Percentiles rank a stretch among this genome's conserved stretches.
phyloP scores from a whole-genome alignment of 73 alveolate species.

The Durusdinium trenchii region DNA sequence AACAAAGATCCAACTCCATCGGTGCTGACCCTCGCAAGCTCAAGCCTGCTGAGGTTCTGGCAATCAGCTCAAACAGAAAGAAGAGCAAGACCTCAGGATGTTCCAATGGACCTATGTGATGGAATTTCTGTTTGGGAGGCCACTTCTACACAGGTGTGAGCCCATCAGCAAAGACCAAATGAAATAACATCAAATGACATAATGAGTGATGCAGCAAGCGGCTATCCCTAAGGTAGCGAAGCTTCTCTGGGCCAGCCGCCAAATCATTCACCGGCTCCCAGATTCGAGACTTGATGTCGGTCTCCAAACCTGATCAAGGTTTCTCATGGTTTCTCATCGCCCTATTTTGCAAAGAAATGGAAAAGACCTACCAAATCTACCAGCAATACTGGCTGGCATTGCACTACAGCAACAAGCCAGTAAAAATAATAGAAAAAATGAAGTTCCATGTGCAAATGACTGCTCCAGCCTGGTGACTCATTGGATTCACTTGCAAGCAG shows the following conservation, averaged over 20 bases:
- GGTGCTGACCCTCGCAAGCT: background rate
- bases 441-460: background rate
- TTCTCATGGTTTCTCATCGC: no score
- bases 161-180: no score
- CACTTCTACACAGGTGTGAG: no score
- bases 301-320: constrained; percentile 76
- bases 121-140: no score
- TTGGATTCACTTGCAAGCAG: background rate
- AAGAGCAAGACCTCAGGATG: constrained; percentile 75
- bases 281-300: constrained; percentile 77
- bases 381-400: no score
- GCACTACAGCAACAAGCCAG: no score
- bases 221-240: no score
- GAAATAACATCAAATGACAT: background rate
- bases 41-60: background rate
- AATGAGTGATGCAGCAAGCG: background rate
- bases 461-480: background rate
- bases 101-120: background rate
- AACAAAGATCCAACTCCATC: background rate
- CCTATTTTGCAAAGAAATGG: no score
- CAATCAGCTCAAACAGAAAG: constrained; percentile 70
- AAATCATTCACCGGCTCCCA: constrained; percentile 90
- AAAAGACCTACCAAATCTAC: no score
- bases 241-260: background rate
- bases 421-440: no score